Base-by-base conservation (phyloP, 2,329 filamentous ascomycete species). In the Pyricularia sp. region DNA sequence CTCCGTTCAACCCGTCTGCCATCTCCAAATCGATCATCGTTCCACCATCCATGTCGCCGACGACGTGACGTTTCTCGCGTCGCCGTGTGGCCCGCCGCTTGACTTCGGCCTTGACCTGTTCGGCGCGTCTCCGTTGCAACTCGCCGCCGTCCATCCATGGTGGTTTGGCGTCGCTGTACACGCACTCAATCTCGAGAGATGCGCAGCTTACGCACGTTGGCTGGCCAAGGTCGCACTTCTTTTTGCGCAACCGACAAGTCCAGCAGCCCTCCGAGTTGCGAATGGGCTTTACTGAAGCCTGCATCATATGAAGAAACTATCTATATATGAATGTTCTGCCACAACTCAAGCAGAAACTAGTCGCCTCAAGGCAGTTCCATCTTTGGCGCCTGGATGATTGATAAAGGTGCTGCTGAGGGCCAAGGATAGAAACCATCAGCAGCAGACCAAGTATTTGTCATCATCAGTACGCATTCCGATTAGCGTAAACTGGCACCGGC, bases 241-340 rank as follows among this genome's bases (percentile, higher is more conserved):
- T 89, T 72, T 84, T 84, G 25, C 87, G 83, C 12, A 88, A 79
- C 26, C 86, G 82, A 72, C 87, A 89, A 2, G 85, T 88, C 85
- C 85, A 88, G 74, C 86, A 88, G 70, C 85, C 85, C 9, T 79
- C 80, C 66, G 79, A 79, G 70, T 79, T 82, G 59, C 81, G 78
- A 5, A 9, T 55, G 6, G 42, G 17, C 42, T 55, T 55, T 55
- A 5, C 9, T 9, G 42, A 55, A 20, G 42, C 2, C 17, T 55
- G 17, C 42, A 55, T 55, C 17, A 17, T 55, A 55, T 5, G 10
- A 20, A 55, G 20, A 20, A 20, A 17, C 14, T 14, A 17, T 20
- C 14, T 14, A 17, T 36, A 14, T 36, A n/a, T n/a, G 42, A 55
- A 55, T 55, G 5, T 55, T 55, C 10, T 55, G 42, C 42, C 42